Evolutionary conservation across 139 green algal species (phyloP).

Genomic region (Volvox africanus): DNA sequence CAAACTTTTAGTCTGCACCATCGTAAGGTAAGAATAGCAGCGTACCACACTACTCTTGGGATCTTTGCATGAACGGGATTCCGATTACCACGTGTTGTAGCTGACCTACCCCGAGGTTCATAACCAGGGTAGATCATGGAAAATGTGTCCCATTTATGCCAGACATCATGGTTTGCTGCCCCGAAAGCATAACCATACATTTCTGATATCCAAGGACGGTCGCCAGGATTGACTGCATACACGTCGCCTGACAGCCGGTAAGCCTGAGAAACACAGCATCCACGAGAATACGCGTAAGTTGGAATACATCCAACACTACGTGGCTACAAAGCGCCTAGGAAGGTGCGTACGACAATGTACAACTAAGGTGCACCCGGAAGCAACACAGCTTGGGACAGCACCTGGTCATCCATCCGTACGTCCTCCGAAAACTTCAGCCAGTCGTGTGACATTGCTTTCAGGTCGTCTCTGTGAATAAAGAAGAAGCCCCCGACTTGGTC

Average conservation of each 20-base stretch:
- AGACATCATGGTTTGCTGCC: conserved; percentile 75
- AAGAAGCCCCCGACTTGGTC: conserved; percentile 84
- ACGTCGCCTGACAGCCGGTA: conserved; percentile 71
- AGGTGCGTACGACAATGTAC: no score
- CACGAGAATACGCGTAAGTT: neutral
- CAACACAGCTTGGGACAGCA: conserved; percentile 19
- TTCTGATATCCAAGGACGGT: conserved; percentile 89
- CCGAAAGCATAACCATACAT: conserved; percentile 94
- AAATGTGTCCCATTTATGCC: conserved; percentile 79
- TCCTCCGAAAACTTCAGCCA: conserved; percentile 88
- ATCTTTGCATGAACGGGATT: no score
- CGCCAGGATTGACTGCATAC: conserved; percentile 69
- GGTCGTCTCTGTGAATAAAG: conserved; percentile 83
- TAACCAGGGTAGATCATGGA: conserved; percentile 92
- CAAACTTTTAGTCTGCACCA: no score
- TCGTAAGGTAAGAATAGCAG: no score
- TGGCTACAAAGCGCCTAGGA: no score
- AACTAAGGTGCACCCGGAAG: neutral
- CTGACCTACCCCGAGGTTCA: conserved; percentile 52
- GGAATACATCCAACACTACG: neutral
- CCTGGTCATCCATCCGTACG: conserved; percentile 65
- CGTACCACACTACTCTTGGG: no score
- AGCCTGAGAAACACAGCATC: conserved; percentile 50
- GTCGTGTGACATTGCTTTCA: conserved; percentile 76
- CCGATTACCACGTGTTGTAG: neutral